A percentile compares a stretch with the other conserved stretches of the same genome.
Conservation (phyloP, 2,329 filamentous ascomycete species). For the Blastomyces emzantsi region DNA sequence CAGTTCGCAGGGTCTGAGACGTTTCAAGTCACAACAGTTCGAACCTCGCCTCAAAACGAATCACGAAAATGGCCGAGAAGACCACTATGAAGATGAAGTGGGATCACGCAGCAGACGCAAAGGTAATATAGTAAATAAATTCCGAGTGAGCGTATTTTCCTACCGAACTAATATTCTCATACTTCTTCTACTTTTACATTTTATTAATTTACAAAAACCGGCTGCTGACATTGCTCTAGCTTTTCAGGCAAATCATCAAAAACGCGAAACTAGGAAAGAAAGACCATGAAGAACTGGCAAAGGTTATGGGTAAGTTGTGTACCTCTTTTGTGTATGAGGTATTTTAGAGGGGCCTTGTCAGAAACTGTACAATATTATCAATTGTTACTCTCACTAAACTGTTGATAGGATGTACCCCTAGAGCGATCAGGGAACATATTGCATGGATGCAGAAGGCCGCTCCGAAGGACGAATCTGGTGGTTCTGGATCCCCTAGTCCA, state of each 20-base stretch:
- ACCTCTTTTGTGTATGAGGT: too few relatives aligned
- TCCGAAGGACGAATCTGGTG: neutral
- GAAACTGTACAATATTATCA: neutral
- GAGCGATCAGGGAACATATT: neutral
- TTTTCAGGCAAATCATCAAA: slow-evolving; percentile 18
- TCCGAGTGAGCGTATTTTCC: neutral
- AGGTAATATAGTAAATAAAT: slow-evolving; percentile 16
- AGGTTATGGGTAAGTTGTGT: slow-evolving; percentile 17
- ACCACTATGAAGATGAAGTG: slow-evolving; percentile 22
- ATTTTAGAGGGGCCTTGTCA: neutral
- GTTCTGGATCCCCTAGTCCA: neutral
- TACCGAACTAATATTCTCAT: neutral
- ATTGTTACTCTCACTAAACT: neutral
- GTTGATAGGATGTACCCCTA: neutral
- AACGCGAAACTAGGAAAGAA: slow-evolving; percentile 14
- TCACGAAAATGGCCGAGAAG: slow-evolving; percentile 3
- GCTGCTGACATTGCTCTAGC: slow-evolving; percentile 8
- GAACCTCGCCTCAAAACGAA: neutral
- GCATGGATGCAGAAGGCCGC: neutral
- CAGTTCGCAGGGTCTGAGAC: neutral
- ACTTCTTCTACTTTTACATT: neutral
- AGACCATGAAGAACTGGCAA: slow-evolving; percentile 17
- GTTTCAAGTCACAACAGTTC: neutral
- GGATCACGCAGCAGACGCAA: slow-evolving; percentile 21
- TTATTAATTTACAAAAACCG: neutral